phyloP scores from a whole-genome alignment of 2,329 filamentous ascomycete species.

The Aspergillus fumigatiaffinis region DNA sequence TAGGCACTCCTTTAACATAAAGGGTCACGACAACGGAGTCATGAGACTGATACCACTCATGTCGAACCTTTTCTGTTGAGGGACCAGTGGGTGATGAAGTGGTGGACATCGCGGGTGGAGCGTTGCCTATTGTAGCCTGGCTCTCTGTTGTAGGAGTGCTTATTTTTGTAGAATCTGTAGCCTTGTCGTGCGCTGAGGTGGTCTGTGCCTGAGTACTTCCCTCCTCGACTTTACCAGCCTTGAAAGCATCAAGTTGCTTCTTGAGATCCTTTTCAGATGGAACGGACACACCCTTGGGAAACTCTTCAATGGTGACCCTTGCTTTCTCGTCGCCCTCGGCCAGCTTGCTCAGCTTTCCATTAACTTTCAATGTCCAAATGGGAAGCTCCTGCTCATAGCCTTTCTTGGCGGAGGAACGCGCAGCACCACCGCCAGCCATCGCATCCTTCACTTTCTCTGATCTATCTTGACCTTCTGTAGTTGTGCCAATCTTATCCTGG shows the following conservation, averaged over 20 bases:
- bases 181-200: constrained; percentile 2
- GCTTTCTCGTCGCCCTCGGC: constrained; percentile 48
- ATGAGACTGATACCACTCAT: constrained; percentile 66
- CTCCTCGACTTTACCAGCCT: constrained; percentile 20
- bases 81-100: constrained; percentile 8
- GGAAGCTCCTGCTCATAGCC: constrained; percentile 37
- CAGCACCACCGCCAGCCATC: constrained; percentile 19
- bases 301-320: constrained; percentile 48
- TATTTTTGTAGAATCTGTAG: neutral
- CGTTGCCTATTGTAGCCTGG: constrained; percentile 2
- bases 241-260: constrained; percentile 29
- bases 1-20: constrained; percentile 61
- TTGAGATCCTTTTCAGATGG: constrained; percentile 40
- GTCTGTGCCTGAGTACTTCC: neutral
- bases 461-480: constrained; percentile 34
- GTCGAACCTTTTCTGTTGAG: constrained; percentile 56
- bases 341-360: constrained; percentile 48
- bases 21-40: constrained; percentile 61
- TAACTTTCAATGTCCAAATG: constrained; percentile 58
- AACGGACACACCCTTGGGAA: constrained; percentile 47
- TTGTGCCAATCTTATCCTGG: constrained; percentile 47
- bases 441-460: constrained; percentile 27
- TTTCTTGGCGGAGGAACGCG: constrained; percentile 15
- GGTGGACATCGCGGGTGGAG: neutral
- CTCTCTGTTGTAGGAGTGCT: constrained; percentile 1